Evolutionary conservation across 768 basidiomycete species (phyloP), one percentile per base, ranked within the genome.

Genomic region (Tricholoma flavovirens): DNA sequence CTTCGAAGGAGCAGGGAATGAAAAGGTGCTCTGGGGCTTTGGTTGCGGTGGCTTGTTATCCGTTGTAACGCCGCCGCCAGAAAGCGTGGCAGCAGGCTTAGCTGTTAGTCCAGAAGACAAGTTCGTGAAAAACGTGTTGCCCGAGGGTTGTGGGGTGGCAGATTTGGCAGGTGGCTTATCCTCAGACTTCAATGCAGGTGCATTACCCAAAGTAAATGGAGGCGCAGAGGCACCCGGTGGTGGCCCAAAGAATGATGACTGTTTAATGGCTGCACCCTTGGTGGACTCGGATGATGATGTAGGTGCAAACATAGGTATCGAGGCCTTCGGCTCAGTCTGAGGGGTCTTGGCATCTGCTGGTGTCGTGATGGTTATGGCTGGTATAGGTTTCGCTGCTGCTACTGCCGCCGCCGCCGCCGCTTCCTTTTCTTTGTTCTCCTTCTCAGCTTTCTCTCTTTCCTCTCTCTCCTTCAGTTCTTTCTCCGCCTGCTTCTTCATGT

Each of bases 401-500:
- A 50, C 55, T 4, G 56, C 69, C 48, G 59, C 62, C 32, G 67
- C 55, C 6, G 56, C 69, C 48, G 60, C 62, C 32, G 67, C 53
- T 17, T 66, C 54, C 49, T 58, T 55, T 21, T 59, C 65, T 49
- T 59, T 62, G 50, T 64, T 65, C 50, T 71, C 67, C 58, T 64
- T 68, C 53, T 64, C 64, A 30, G 57, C 66, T 38, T 62, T 66
- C 33, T 71, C 71, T 59, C 67, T 67, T 57, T 77, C 75, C 64
- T 75, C 75, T 63, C 69, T 71, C 52, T 75, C 74, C 63, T 78
- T 76, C 29, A 72, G 55, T 38, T 65, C 63, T 42, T 56, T 65
- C 60, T 71, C 73, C 71, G 76, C 65, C 68, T 82, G 71, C 62
- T 77, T 79, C 59, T 72, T 72, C 52, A 67, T 66, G 55, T 71